Percentiles rank a stretch among this genome's conserved stretches.
Evolutionary conservation across 2,329 filamentous ascomycete species (phyloP).

Genomic region (Aspergillus ochraceus): DNA sequence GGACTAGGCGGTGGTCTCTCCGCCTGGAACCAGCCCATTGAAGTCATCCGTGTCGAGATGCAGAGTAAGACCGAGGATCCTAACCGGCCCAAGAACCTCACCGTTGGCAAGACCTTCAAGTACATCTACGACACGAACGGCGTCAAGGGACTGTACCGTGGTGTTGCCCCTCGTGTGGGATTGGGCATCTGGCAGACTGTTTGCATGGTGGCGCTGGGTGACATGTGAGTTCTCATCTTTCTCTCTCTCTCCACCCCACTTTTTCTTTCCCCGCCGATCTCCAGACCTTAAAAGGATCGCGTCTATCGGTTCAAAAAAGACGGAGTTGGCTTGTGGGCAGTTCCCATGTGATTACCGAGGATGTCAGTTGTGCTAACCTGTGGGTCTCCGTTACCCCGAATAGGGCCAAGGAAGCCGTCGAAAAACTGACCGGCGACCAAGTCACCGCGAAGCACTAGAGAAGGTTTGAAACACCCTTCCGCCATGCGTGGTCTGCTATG

Average conservation of each 20-base stretch:
- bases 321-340: slow-evolving; percentile 3
- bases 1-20: slow-evolving; percentile 88
- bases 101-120: slow-evolving; percentile 73
- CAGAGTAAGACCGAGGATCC: slow-evolving; percentile 98
- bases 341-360: slow-evolving; percentile 30
- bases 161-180: slow-evolving; percentile 89
- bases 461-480: slow-evolving; percentile 43
- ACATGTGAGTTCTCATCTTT: slow-evolving; percentile 69
- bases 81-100: slow-evolving; percentile 99
- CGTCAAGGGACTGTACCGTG: slow-evolving; percentile 88
- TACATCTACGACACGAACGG: slow-evolving; percentile 95
- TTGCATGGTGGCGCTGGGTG: slow-evolving; percentile 98
- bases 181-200: slow-evolving; percentile 98
- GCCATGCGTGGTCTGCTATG: slow-evolving; percentile 19
- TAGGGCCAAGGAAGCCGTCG: slow-evolving; percentile 65
- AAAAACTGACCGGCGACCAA: slow-evolving; percentile 63
- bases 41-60: slow-evolving; percentile 99
- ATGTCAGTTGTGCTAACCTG: slow-evolving; percentile 28
- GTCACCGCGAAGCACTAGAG: slow-evolving; percentile 66
- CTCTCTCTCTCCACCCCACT: not conserved
- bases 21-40: slow-evolving; percentile 99
- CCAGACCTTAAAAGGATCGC: too few relatives aligned
- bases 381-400: slow-evolving; percentile 27
- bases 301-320: too few relatives aligned
- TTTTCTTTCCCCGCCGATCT: not conserved